Conservation (phyloP, 257 asterid genomes). For the Craterostigma plantagineum region DNA sequence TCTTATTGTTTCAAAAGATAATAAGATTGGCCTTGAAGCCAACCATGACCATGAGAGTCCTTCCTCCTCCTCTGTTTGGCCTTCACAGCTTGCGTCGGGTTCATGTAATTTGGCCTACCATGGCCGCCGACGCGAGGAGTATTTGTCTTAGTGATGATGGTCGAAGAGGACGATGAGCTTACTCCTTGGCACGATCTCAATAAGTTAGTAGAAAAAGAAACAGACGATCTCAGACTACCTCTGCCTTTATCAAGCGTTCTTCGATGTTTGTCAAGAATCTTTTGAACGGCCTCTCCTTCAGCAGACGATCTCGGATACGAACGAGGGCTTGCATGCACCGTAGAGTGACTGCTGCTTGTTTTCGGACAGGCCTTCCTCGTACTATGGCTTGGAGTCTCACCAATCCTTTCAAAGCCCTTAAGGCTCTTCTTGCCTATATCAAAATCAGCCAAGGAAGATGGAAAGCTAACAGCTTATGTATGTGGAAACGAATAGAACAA, state of each 20-base stretch:
- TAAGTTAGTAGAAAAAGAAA: background rate
- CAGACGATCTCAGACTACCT: conserved; percentile 43
- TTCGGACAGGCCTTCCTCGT: conserved; percentile 77
- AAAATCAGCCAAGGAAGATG: background rate
- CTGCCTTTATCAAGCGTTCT: conserved; percentile 51
- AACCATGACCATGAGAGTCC: no score
- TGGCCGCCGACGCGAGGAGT: conserved; percentile 41
- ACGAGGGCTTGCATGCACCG: conserved; percentile 99
- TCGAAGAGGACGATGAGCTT: conserved; percentile 71
- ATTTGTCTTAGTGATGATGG: conserved; percentile 51
- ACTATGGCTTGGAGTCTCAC: conserved; percentile 95
- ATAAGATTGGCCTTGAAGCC: conserved; percentile 36
- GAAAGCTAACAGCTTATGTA: no score
- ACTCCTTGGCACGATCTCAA: no score
- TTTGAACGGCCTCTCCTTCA: conserved; percentile 86
- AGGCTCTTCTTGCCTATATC: conserved; percentile 75
- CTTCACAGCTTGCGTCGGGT: conserved; percentile 69
- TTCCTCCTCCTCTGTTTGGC: conserved; percentile 66
- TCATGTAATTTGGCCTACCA: conserved; percentile 48
- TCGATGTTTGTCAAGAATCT: conserved; percentile 49
- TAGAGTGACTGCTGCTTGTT: conserved; percentile 88
- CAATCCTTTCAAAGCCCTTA: conserved; percentile 80
- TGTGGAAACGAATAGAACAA: no score
- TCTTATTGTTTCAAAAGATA: no score
- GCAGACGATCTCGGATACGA: conserved; percentile 72